Base-by-base conservation (phyloP, 2,329 filamentous ascomycete species). In the Emergomyces pasteurianus region DNA sequence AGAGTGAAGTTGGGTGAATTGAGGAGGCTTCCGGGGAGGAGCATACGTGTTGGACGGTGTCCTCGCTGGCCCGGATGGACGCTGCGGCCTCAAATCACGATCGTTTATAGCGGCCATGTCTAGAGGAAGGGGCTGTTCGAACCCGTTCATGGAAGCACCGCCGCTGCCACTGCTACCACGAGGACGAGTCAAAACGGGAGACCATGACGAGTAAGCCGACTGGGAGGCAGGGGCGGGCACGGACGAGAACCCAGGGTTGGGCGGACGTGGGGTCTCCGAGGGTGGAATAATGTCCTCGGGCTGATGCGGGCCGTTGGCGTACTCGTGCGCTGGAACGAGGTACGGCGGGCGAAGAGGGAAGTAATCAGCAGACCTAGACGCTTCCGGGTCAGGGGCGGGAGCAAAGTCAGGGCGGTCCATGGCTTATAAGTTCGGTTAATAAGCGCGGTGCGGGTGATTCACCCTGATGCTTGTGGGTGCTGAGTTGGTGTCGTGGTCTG, bases 41-140 rank as follows among this genome's bases (percentile, higher is more conserved):
- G 88, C 88, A 72, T 94, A 94, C 38, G 89, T 91, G 71, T 81
- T 89, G 36, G 89, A 92, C 0, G 88, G 88, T 4, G 88, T 91
- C 68, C 89, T 81, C 59, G 83, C 81, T 21, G 88, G 88, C 28
- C 80, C 86, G 6, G 83, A 81, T 18, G 89, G 88, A 65, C 88
- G 83, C 67, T 88, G 84, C 31, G 82, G 80, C 67, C 86, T 78
- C 59, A 70, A 60, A 18, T 77, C 77, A 55, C 65, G 68, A 8
- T 72, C 68, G 12, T 67, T 40, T 54, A 71, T 65, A 16, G 69
- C 64, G 54, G 66, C 62, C 52, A 66, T 69, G 60, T 74, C 73
- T 21, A 69, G 59, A 34, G 68, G 65, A 34, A 63, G 62, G 34
- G 63, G 61, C 56, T 71, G 71, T 21, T 75, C 81, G 73, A 73